Evolutionary conservation across 768 basidiomycete species (phyloP), one percentile per base, ranked within the genome.

Genomic region (Lentinula edodes): DNA sequence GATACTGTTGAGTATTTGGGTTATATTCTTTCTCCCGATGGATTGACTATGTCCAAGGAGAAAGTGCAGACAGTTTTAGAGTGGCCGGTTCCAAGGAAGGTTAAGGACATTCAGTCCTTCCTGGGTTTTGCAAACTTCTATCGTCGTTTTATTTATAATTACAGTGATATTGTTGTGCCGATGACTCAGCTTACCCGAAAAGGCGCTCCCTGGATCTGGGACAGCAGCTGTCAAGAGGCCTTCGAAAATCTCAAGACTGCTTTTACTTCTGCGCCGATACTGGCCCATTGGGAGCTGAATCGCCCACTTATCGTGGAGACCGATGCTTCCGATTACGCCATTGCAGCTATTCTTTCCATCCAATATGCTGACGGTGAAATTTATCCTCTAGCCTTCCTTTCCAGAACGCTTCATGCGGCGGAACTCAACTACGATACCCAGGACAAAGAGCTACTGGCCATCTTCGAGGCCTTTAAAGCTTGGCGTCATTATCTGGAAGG

Each of bases 51-150:
- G 78, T 74, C 79, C 45, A 68, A 68, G 0, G 56, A 59, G 0
- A 83, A 82, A 63, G 55, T 82, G 0, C 36, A 69, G 1, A 72
- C 70, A 0, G 69, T 83, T 2, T 8, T 32, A 0, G 67, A 76
- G 0, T 83, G 81, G 80, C 77, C 74, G 0, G 54, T n/a, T 0
- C 79, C 78, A 0, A 63, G 32, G 0, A 72, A 50, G 0, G 66
- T 75, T 6, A 71, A 68, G 23, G 67, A 79, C 35, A 43, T 80
- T 0, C 71, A 73, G 61, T 67, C 66, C 2, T 83, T 83, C 62
- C 61, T 82, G 0, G 77, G 82, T 0, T 81, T 83, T 39, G 51
- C 68, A 2, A 76, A 77, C 57, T 80, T 75, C 46, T 78, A 77
- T 20, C 34, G 68, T 1, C 53, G 64, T 1, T 80, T 79, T 46